Base-by-base conservation (phyloP, 495 filamentous ascomycete species). In the Penicillium longicatenatum region DNA sequence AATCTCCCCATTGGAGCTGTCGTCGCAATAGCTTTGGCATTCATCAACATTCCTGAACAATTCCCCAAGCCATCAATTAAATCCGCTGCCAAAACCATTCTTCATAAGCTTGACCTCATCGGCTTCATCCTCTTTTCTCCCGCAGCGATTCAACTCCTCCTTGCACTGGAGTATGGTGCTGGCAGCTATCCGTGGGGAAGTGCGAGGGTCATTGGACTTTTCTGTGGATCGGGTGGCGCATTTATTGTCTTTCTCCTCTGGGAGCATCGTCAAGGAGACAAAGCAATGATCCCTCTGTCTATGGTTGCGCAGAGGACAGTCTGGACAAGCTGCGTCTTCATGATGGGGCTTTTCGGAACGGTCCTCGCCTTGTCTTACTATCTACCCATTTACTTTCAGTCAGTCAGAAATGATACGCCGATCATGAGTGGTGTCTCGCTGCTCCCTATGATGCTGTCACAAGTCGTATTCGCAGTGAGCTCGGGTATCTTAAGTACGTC, bases 1-100 rank as follows among this genome's bases (percentile, higher is more conserved):
- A 89, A 88, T 62, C 75, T 88, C 21, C 85, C 84, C 0, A 74
- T 87, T 42, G 85, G 84, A 14, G 83, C 58, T 4, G 49, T 84
- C 12, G 74, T 79, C 2, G 76, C 69, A 7, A 17, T 77, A 8
- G 60, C 85, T 19, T 50, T 75, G 12, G 39, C 85, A 17, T 72
- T 84, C 56, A 62, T 83, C 55, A 62, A 74, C 6, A 74, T 85
- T 6, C 84, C 86, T 4, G 65, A 78, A 50, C 59, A 75, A 16
- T 70, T 62, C 4, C 44, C 57, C 33, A 81, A 80, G 50, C 72
- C 79, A 37, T 68, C 68, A 42, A 57, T 75, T 31, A 65, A 69
- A 19, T 55, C 65, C n/a, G 54, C 70, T 3, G 61, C 73, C 22
- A 57, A 66, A 1, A 64, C 61, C 9, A 59, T 70, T 31, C 46